Percentiles rank a stretch among this genome's conserved stretches.
Conservation (phyloP, 106 monocot species). For the Dendrobium huoshanense region DNA sequence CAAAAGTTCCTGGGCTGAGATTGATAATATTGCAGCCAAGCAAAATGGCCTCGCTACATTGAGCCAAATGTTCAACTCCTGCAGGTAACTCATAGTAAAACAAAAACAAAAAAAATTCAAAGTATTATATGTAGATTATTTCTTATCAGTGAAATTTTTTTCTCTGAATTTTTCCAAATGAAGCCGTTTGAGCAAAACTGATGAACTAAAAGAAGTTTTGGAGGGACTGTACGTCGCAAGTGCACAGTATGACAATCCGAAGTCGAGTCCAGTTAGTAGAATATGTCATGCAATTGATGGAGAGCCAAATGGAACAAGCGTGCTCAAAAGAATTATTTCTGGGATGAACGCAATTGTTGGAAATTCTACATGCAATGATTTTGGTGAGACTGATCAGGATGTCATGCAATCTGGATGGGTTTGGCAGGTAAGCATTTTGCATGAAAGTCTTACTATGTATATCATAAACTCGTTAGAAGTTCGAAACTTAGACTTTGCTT, state of each 20-base stretch:
- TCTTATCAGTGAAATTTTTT: neutral
- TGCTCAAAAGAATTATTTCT: slow-evolving; percentile 9
- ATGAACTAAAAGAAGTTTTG: slow-evolving; percentile 11
- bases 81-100: neutral
- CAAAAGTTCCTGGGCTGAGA: slow-evolving; percentile 19
- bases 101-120: neutral
- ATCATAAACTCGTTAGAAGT: too few relatives aligned
- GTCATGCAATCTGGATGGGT: slow-evolving; percentile 1
- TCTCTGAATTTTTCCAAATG: neutral
- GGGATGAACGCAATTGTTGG: neutral
- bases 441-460: neutral
- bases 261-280: neutral
- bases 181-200: slow-evolving; percentile 14
- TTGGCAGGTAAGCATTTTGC: slow-evolving; percentile 15
- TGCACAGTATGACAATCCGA: slow-evolving; percentile 21
- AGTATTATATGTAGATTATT: neutral
- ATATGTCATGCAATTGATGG: slow-evolving; percentile 16
- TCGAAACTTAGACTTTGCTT: too few relatives aligned
- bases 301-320: slow-evolving; percentile 4
- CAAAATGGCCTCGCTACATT: slow-evolving; percentile 9
- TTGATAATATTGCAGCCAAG: slow-evolving; percentile 6
- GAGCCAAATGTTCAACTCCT: slow-evolving; percentile 22
- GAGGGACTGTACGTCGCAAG: neutral
- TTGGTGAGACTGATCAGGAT: neutral
- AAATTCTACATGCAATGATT: neutral